phyloP scores from a whole-genome alignment of 2,329 filamentous ascomycete genomes.

The Fusarium brachygibbosum region DNA sequence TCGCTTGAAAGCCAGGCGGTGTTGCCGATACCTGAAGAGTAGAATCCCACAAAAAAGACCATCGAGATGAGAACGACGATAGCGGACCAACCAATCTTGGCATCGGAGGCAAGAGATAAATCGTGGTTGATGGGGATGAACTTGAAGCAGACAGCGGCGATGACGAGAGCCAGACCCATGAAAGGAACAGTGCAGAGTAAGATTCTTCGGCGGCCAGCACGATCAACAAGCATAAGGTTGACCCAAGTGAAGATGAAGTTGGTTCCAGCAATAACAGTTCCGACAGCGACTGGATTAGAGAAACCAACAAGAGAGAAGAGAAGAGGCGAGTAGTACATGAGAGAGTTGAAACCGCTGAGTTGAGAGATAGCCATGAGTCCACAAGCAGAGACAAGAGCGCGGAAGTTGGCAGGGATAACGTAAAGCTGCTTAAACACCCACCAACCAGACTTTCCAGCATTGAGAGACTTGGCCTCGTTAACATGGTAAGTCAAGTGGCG shows the following conservation, averaged over 20 bases:
- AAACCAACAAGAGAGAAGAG: constrained; percentile 65
- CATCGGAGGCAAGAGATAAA: constrained; percentile 54
- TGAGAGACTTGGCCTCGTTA: constrained; percentile 56
- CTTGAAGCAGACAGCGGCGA: constrained; percentile 60
- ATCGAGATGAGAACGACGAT: constrained; percentile 58
- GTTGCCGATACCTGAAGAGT: constrained; percentile 60
- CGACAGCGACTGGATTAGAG: constrained; percentile 62
- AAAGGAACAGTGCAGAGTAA: constrained; percentile 60
- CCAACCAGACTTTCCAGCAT: constrained; percentile 57
- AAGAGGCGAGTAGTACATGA: constrained; percentile 64
- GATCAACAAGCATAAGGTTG: constrained; percentile 62
- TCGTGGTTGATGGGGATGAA: constrained; percentile 58
- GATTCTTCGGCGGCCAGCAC: constrained; percentile 60
- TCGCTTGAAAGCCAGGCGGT: constrained; percentile 63
- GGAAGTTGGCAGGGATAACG: constrained; percentile 58
- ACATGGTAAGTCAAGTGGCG: constrained; percentile 55
- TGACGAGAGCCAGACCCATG: constrained; percentile 59
- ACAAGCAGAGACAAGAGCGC: constrained; percentile 61
- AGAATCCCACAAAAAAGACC: constrained; percentile 52
- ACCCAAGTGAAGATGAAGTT: constrained; percentile 65
- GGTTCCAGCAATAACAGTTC: constrained; percentile 59
- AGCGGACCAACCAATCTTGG: constrained; percentile 52
- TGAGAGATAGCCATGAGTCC: constrained; percentile 67
- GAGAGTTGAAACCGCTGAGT: constrained; percentile 66
- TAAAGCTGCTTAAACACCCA: constrained; percentile 62